Conservation (phyloP, 192 early-diverging fungal genomes). For the Haplosporangium gracile region DNA sequence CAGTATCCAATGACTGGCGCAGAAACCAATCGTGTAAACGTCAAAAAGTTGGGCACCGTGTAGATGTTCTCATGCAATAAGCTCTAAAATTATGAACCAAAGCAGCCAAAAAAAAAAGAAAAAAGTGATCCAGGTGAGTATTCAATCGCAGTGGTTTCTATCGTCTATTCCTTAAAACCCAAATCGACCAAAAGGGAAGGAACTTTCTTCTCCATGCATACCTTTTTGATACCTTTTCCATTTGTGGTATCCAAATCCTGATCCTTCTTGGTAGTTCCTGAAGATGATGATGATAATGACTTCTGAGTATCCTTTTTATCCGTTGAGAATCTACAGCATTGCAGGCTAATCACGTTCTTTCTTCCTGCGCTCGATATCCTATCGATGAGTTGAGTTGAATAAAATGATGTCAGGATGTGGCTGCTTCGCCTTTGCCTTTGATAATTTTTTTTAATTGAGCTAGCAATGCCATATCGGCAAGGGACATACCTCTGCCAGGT, state of each 20-base stretch:
- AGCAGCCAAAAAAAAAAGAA: neutral
- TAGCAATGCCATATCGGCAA: neutral
- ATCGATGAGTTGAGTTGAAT: neutral
- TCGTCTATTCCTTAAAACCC: neutral
- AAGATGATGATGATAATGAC: neutral
- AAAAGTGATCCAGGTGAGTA: neutral
- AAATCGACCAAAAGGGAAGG: neutral
- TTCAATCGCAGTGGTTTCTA: too few relatives aligned
- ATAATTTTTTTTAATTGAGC: neutral
- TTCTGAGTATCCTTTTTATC: conserved; percentile 10
- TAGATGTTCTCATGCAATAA: conserved; percentile 81
- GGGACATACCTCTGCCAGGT: conserved; percentile 33
- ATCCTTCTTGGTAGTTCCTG: neutral
- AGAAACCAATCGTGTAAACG: conserved; percentile 80
- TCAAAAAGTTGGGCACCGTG: conserved; percentile 92
- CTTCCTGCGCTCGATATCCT: conserved; percentile 24
- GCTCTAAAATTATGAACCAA: neutral
- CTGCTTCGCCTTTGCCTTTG: neutral
- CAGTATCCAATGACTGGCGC: conserved; percentile 93
- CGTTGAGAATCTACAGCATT: conserved; percentile 28
- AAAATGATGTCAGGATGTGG: neutral
- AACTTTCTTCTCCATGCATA: neutral
- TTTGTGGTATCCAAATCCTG: conserved; percentile 8
- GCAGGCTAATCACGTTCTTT: conserved; percentile 17
- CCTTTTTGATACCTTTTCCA: conserved; percentile 39